These are phyloP conservation scores for Pseudodiploospora longispora DNA, from an alignment of 2,329 filamentous ascomycete species.

Conservation along the genomic window DNA sequence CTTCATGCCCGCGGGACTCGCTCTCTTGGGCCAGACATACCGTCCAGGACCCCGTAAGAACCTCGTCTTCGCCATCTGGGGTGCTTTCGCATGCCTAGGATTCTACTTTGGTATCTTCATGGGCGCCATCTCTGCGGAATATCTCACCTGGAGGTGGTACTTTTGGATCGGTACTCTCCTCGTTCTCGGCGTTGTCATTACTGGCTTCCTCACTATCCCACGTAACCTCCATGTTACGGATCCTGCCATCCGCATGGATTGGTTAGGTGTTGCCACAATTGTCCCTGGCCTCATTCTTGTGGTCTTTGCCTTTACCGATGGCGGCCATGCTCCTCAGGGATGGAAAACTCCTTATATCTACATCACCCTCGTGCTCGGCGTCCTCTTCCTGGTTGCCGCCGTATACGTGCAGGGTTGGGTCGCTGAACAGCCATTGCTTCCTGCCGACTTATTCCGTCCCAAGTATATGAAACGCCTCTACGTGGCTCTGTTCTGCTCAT, in stretches of 20 bases:
- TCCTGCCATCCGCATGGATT: constrained; percentile 52
- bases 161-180: constrained; percentile 54
- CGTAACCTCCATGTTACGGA: constrained; percentile 19
- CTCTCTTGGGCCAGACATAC: constrained; percentile 62
- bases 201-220: constrained; percentile 33
- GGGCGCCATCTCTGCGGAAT: constrained; percentile 54
- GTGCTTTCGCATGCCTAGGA: constrained; percentile 48
- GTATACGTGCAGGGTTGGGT: constrained; percentile 68
- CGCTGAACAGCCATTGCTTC: constrained; percentile 59
- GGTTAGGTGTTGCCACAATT: constrained; percentile 52
- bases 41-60: constrained; percentile 66
- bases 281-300: constrained; percentile 59
- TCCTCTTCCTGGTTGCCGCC: constrained; percentile 49
- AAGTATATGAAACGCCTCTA: constrained; percentile 60
- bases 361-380: constrained; percentile 54
- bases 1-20: constrained; percentile 59
- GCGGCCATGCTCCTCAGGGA: constrained; percentile 56
- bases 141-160: constrained; percentile 58
- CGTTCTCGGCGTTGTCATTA: constrained; percentile 37
- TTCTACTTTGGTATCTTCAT: constrained; percentile 62
- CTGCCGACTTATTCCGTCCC: constrained; percentile 59
- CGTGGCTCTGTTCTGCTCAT: constrained; percentile 54
- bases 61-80: constrained; percentile 53
- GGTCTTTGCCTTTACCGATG: constrained; percentile 69
- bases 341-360: constrained; percentile 71